These are phyloP conservation scores for Myriosclerotinia duriaeana DNA, from an alignment of 2,329 filamentous ascomycete genomes.

Conservation along the genomic window DNA sequence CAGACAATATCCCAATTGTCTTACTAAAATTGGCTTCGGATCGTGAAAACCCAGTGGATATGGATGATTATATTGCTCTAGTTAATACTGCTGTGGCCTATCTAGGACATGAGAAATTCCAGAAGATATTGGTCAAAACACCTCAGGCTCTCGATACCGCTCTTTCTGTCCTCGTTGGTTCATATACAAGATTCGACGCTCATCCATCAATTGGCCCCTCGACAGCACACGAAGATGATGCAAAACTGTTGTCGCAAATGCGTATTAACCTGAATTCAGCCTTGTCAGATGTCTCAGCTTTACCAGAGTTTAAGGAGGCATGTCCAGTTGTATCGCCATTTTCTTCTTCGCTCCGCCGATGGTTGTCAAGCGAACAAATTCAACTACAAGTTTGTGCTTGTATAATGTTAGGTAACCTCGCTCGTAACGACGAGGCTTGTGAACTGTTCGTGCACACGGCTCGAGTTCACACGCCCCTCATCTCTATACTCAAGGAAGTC, in stretches of 20 bases:
- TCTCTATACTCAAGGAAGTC: conserved; percentile 47
- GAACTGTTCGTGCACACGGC: conserved; percentile 50
- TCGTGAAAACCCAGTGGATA: conserved; percentile 46
- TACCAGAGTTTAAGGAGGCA: conserved; percentile 47
- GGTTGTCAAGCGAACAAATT: conserved; percentile 46
- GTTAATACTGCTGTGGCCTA: conserved; percentile 56
- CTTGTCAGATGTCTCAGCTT: conserved; percentile 52
- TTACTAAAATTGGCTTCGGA: conserved; percentile 52
- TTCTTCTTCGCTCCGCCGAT: conserved; percentile 47
- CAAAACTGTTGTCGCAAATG: conserved; percentile 52
- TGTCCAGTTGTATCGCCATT: conserved; percentile 48
- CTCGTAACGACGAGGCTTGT: conserved; percentile 57
- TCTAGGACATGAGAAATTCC: conserved; percentile 54
- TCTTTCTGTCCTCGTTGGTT: conserved; percentile 50
- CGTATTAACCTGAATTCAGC: conserved; percentile 52
- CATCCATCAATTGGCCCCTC: conserved; percentile 32
- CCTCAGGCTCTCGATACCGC: conserved; percentile 44
- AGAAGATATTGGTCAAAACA: conserved; percentile 47
- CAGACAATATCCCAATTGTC: conserved; percentile 49
- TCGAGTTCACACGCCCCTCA: conserved; percentile 48
- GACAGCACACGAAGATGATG: conserved; percentile 43
- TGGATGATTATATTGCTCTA: conserved; percentile 55
- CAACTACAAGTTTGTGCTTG: conserved; percentile 58
- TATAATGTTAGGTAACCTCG: conserved; percentile 60
- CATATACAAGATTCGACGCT: conserved; percentile 47